Base-by-base conservation (phyloP, 352 stramenopile genomes). In the Phytophthora constricta region DNA sequence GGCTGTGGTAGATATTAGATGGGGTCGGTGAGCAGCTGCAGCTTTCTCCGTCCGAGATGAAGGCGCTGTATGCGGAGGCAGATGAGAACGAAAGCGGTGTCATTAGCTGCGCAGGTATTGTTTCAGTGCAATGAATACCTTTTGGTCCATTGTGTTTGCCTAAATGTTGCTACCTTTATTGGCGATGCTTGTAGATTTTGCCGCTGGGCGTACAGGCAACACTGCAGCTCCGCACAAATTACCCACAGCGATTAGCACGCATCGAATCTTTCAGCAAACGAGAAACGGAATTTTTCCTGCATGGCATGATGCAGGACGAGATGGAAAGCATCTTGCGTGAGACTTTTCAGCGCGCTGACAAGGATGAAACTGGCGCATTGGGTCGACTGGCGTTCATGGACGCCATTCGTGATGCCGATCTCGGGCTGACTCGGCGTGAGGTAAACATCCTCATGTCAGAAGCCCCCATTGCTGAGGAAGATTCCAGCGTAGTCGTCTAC, bases 241-340 rank as follows among this genome's bases (percentile, higher is more conserved):
- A 77, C 22, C 60, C 77, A 0, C 82, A 88, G 50, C 77, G 84
- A n/a, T 48, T 84, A 4, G 43, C 72, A 25, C 81, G 78, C 5
- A 68, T 74, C 20, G 80, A 84, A 9, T 60, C 62, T 1, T 84
- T 79, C n/a, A 61, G 48, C 13, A 87, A 86, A 37, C 76, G 73
- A 34, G 68, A 84, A 17, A 58, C 61, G 7, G 77, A 89, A 34
- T 65, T 78, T 28, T 80, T 95, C 39, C 53, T 92, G n/a, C 86
- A 95, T 60, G 84, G 86, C 28, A 86, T 93, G 74, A 86, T 87
- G 76, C 86, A 90, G 48, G 86, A 95, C 53, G 86, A 95, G 50
- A 80, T 91, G 52, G 86, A 95, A 50, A 91, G 82, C 67, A 73
- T 93, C 22, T 61, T 95, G 56, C 77, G 82, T 2, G 86, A 95